Evolutionary conservation across 2,329 filamentous ascomycete species (phyloP).

Genomic region (Lecanicillium sp.): DNA sequence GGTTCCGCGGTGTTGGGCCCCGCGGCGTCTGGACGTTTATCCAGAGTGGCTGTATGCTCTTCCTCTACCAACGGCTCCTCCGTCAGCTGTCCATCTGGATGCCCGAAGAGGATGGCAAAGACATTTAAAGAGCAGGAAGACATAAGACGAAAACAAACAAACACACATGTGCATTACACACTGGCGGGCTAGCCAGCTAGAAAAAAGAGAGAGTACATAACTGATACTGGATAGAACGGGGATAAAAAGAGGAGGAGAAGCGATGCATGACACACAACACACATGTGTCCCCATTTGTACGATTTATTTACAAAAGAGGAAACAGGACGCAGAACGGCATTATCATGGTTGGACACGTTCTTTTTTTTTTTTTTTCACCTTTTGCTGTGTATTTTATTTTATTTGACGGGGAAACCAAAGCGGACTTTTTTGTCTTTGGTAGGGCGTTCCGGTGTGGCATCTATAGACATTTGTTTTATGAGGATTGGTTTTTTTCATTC

Average conservation of each 20-base stretch:
- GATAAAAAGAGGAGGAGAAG: not conserved
- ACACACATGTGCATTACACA: not conserved
- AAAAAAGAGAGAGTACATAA: no score
- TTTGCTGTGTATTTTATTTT: conserved; percentile 3
- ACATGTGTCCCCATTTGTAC: conserved; percentile 4
- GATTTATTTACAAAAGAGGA: not conserved
- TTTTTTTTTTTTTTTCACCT: not conserved
- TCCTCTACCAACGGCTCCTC: conserved; percentile 85
- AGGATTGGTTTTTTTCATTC: not conserved
- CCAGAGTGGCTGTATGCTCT: conserved; percentile 93
- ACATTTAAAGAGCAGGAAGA: conserved; percentile 7
- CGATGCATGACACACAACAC: conserved; percentile 3
- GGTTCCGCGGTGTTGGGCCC: conserved; percentile 92
- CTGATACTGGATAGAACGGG: not conserved
- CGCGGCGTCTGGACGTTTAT: conserved; percentile 95
- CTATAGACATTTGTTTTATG: conserved; percentile 5
- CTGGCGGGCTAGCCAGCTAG: not conserved
- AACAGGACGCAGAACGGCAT: not conserved
- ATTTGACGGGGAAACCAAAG: not conserved
- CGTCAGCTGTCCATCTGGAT: conserved; percentile 60
- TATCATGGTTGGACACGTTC: conserved; percentile 2
- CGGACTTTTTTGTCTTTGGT: not conserved
- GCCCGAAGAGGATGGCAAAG: conserved; percentile 25
- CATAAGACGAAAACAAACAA: not conserved
- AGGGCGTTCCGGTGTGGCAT: conserved; percentile 10